A percentile compares a stretch with the other conserved stretches of the same genome.
Conservation (phyloP, 768 basidiomycete genomes). For the Hypholoma fasciculare region DNA sequence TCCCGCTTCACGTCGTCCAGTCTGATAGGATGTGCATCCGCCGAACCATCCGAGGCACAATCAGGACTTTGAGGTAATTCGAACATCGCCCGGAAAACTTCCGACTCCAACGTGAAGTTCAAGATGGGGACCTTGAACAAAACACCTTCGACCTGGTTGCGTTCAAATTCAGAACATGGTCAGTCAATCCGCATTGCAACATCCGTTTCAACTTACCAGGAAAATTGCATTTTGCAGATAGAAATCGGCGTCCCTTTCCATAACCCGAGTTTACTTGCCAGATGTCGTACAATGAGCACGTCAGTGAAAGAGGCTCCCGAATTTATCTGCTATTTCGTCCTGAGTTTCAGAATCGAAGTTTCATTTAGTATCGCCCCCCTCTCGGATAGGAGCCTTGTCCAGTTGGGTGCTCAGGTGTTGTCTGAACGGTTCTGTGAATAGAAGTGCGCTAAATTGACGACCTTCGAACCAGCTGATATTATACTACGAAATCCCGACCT, state of each 20-base stretch:
- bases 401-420: too few species aligned
- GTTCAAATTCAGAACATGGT: neutral
- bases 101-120: constrained; percentile 32
- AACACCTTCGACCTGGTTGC: constrained; percentile 33
- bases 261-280: neutral
- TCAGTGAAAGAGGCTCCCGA: neutral
- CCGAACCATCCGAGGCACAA: constrained; percentile 22
- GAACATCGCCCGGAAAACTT: constrained; percentile 34
- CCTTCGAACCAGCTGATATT: too few species aligned
- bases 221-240: constrained; percentile 12
- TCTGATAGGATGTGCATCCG: constrained; percentile 27
- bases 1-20: constrained; percentile 22
- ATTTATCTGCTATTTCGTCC: neutral
- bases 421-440: too few species aligned
- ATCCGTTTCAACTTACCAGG: neutral
- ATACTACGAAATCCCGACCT: too few species aligned
- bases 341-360: too few species aligned
- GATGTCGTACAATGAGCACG: neutral
- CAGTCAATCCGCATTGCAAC: neutral
- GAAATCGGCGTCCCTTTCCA: constrained; percentile 16
- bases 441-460: too few species aligned
- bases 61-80: constrained; percentile 23
- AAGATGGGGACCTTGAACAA: constrained; percentile 38
- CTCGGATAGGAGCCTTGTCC: too few species aligned
- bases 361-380: too few species aligned